These are phyloP conservation scores for Oryza punctata DNA, from an alignment of 176 grass and related monocot species.

Conservation along the genomic window DNA sequence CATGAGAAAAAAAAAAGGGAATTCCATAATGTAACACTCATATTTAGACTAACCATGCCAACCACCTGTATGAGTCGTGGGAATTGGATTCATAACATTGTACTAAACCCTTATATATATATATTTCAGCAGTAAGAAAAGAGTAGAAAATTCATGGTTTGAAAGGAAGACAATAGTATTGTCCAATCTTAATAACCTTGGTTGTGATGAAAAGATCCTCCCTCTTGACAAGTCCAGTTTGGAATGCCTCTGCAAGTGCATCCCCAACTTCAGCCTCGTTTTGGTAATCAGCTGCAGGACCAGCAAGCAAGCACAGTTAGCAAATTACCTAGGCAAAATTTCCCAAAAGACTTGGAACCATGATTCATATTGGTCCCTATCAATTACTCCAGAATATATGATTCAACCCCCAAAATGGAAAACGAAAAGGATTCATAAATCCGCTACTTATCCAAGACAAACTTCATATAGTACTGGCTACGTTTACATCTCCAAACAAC, in stretches of 20 bases:
- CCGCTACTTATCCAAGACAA: not conserved
- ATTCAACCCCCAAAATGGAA: not conserved
- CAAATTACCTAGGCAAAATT: not conserved
- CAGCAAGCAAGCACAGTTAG: not conserved
- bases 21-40: not conserved
- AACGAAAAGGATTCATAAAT: not conserved
- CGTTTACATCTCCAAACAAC: not conserved
- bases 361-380: not conserved
- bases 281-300: conserved; percentile 75
- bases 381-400: not conserved
- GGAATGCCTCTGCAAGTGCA: conserved; percentile 77
- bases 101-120: not conserved
- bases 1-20: not conserved
- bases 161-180: not conserved
- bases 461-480: not conserved
- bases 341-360: not conserved
- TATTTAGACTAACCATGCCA: not conserved
- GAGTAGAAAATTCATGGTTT: not conserved
- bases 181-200: conserved; percentile 50
- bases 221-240: conserved; percentile 75
- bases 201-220: conserved; percentile 94
- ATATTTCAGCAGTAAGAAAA: not conserved
- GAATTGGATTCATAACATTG: not conserved
- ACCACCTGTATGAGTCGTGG: not conserved
- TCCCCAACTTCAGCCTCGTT: conserved; percentile 90